phyloP scores from a whole-genome alignment of 2,329 filamentous ascomycete genomes.

The Alternaria sp. region DNA sequence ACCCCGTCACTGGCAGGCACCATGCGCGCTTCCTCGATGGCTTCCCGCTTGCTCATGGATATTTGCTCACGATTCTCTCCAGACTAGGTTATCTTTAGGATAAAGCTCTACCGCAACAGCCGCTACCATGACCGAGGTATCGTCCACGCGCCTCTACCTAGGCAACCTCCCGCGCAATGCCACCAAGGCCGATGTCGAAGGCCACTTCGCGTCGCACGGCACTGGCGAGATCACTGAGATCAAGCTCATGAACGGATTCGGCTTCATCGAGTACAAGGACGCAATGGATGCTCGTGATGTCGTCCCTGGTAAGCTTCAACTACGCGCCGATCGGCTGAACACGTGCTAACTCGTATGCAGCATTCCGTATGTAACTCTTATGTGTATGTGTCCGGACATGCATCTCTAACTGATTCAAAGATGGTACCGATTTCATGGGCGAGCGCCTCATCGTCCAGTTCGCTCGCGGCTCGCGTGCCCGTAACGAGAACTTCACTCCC shows the following conservation, averaged over 20 bases:
- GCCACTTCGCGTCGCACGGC: constrained; percentile 93
- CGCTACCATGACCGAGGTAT: constrained; percentile 78
- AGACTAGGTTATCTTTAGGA: constrained; percentile 40
- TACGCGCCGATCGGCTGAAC: constrained; percentile 1
- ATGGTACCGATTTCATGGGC: constrained; percentile 98
- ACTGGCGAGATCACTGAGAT: constrained; percentile 98
- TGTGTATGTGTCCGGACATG: background rate
- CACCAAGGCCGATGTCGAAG: constrained; percentile 96
- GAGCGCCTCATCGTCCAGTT: constrained; percentile 98
- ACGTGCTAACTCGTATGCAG: constrained; percentile 47
- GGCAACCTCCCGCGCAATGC: constrained; percentile 96
- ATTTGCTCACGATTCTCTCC: constrained; percentile 42
- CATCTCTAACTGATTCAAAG: constrained; percentile 55
- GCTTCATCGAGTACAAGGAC: constrained; percentile 99
- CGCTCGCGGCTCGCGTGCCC: constrained; percentile 79
- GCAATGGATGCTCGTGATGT: constrained; percentile 97
- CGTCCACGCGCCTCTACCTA: constrained; percentile 92
- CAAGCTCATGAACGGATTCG: constrained; percentile 99
- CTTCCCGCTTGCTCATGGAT: constrained; percentile 29
- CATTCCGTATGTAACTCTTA: constrained; percentile 60
- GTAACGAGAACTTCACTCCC: constrained; percentile 68
- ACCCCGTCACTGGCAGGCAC: constrained; percentile 29
- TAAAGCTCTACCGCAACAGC: constrained; percentile 15
- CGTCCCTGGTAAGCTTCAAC: constrained; percentile 78
- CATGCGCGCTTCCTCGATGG: constrained; percentile 31